Percentiles rank a stretch among this genome's conserved stretches.
phyloP scores from a whole-genome alignment of 1,139 yeast species.

The Pichia terricola region DNA sequence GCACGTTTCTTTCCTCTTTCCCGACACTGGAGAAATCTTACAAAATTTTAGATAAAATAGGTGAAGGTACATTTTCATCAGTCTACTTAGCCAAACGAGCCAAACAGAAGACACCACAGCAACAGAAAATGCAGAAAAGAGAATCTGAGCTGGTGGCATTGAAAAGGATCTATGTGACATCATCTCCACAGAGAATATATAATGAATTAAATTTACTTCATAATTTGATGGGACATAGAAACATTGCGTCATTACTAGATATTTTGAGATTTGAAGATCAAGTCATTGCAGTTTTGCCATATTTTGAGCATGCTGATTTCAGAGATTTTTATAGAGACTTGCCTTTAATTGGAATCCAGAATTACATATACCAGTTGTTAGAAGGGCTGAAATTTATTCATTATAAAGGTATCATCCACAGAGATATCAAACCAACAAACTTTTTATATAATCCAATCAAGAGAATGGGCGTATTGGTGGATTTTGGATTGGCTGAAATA shows the following conservation, averaged over 20 bases:
- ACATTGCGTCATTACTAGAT: conserved; percentile 83
- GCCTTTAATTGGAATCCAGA: conserved; percentile 76
- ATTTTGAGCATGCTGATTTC: conserved; percentile 84
- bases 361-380: conserved; percentile 83
- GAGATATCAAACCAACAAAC: conserved; percentile 95
- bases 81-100: conserved; percentile 54
- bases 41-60: conserved; percentile 71
- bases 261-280: conserved; percentile 85
- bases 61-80: conserved; percentile 90
- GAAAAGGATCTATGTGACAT: conserved; percentile 88
- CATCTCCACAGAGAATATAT: conserved; percentile 83
- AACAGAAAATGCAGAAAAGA: conserved; percentile 3
- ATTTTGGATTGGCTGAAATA: conserved; percentile 90
- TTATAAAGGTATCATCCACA: conserved; percentile 90
- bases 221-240: conserved; percentile 54
- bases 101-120: conserved; percentile 30
- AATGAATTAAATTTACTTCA: conserved; percentile 77
- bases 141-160: conserved; percentile 57
- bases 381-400: conserved; percentile 95
- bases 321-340: conserved; percentile 76
- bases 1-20: conserved; percentile 51
- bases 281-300: conserved; percentile 86
- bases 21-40: conserved; percentile 53
- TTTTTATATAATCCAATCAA: conserved; percentile 71
- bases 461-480: conserved; percentile 88